phyloP scores from a whole-genome alignment of 2,329 filamentous ascomycete species.

The Botrytis fragariae region DNA sequence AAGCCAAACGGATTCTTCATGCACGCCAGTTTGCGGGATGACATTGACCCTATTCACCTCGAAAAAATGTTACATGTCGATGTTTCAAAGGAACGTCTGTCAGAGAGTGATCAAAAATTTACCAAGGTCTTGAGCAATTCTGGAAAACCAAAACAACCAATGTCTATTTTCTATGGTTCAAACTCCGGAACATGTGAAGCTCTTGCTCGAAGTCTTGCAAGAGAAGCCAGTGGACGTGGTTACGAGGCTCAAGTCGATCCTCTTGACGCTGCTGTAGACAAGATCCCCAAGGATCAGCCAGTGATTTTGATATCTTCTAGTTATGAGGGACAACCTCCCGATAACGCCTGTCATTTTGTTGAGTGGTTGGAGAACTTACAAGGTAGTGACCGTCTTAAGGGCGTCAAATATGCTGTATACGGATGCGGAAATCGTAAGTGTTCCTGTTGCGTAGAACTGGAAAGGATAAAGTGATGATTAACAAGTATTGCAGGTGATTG shows the following conservation, averaged over 20 bases:
- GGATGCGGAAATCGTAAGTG: slow-evolving; percentile 57
- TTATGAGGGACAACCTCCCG: slow-evolving; percentile 72
- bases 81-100: slow-evolving; percentile 3
- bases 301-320: slow-evolving; percentile 67
- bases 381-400: slow-evolving; percentile 47
- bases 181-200: slow-evolving; percentile 74
- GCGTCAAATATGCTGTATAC: slow-evolving; percentile 65
- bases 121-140: neutral
- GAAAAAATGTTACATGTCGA: slow-evolving; percentile 40
- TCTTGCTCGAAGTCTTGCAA: slow-evolving; percentile 61
- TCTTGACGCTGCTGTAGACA: slow-evolving; percentile 60
- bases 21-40: slow-evolving; percentile 51
- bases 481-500: slow-evolving; percentile 45
- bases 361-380: slow-evolving; percentile 55
- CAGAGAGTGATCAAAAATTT: neutral
- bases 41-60: slow-evolving; percentile 44
- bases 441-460: slow-evolving; percentile 21
- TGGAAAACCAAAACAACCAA: slow-evolving; percentile 26
- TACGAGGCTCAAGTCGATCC: slow-evolving; percentile 53
- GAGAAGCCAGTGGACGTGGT: slow-evolving; percentile 57
- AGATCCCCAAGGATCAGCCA: slow-evolving; percentile 58
- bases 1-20: slow-evolving; percentile 66
- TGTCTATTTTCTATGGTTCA: slow-evolving; percentile 71
- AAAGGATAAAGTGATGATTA: slow-evolving; percentile 35
- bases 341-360: slow-evolving; percentile 68